phyloP scores from a whole-genome alignment of 805 yeast species.

The Yamadazyma tumulicola region DNA sequence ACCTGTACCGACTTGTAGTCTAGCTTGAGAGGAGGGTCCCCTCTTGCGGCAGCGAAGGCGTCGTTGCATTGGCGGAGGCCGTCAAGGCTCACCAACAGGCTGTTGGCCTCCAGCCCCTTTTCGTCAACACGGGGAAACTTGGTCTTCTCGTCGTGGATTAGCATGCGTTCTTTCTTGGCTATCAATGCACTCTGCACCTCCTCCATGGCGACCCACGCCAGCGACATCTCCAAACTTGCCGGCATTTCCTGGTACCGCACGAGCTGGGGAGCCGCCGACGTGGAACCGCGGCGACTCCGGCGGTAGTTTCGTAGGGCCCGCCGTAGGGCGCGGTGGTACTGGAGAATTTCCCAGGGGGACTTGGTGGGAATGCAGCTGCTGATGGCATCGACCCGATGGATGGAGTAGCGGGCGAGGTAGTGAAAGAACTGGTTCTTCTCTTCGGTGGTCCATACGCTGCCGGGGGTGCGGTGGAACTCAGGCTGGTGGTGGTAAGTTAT shows the following conservation, averaged over 20 bases:
- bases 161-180: conserved; percentile 17
- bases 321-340: conserved; percentile 42
- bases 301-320: conserved; percentile 16
- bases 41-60: too few species aligned
- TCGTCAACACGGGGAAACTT: not conserved
- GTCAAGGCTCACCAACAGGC: too few species aligned
- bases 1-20: too few species aligned
- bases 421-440: conserved; percentile 55
- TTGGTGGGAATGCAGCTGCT: conserved; percentile 37
- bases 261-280: too few species aligned
- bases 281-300: too few species aligned
- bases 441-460: conserved; percentile 40
- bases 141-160: conserved; percentile 11
- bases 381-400: conserved; percentile 43
- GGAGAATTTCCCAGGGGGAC: conserved; percentile 39
- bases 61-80: too few species aligned
- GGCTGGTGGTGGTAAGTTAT: conserved; percentile 1
- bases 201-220: conserved; percentile 40
- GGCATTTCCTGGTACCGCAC: conserved; percentile 46
- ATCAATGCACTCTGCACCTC: conserved; percentile 16
- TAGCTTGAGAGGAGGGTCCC: too few species aligned
- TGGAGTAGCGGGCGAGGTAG: conserved; percentile 47
- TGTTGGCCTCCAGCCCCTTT: too few species aligned
- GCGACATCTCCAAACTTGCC: conserved; percentile 49
- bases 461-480: conserved; percentile 15